These are phyloP conservation scores for Nitzschia sp. DNA, from an alignment of 108 stramenopile genomes.

Conservation along the genomic window DNA sequence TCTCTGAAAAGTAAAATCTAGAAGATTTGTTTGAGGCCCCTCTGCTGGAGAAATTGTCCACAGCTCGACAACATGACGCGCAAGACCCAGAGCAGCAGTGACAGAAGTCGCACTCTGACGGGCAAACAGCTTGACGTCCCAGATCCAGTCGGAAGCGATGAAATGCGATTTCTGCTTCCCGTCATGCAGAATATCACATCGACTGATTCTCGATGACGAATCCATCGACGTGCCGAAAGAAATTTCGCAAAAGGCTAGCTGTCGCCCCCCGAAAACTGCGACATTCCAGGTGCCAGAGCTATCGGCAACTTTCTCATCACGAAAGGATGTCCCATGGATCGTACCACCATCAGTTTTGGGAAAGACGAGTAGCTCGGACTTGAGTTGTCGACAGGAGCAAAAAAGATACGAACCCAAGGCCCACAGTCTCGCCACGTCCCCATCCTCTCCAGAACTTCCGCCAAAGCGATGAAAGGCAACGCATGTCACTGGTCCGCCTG, in stretches of 20 bases:
- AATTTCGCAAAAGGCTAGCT: slow-evolving; percentile 25
- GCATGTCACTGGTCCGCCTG: slow-evolving; percentile 36
- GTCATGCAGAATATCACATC: slow-evolving; percentile 3
- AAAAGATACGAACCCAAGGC: slow-evolving; percentile 11
- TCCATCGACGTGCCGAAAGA: neutral
- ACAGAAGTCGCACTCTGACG: neutral
- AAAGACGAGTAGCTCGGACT: slow-evolving; percentile 24
- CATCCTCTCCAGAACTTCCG: neutral
- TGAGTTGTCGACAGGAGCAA: neutral
- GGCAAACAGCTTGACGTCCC: slow-evolving; percentile 48
- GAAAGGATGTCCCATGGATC: slow-evolving; percentile 35
- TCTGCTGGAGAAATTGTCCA: slow-evolving; percentile 41
- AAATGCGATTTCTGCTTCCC: slow-evolving; percentile 1
- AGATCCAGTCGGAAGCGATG: slow-evolving; percentile 63
- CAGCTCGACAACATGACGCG: slow-evolving; percentile 55
- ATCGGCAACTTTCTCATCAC: neutral
- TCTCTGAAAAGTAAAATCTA: slow-evolving; percentile 16
- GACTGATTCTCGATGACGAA: neutral
- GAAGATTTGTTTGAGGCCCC: neutral
- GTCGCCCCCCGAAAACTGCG: slow-evolving; percentile 29
- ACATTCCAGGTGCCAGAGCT: slow-evolving; percentile 10
- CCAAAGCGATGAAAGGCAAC: slow-evolving; percentile 15
- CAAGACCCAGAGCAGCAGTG: slow-evolving; percentile 50
- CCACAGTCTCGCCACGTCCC: neutral
- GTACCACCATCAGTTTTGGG: slow-evolving; percentile 21